These are phyloP conservation scores for Candida glucosophila DNA, from an alignment of 1,139 yeast species.

Conservation along the genomic window DNA sequence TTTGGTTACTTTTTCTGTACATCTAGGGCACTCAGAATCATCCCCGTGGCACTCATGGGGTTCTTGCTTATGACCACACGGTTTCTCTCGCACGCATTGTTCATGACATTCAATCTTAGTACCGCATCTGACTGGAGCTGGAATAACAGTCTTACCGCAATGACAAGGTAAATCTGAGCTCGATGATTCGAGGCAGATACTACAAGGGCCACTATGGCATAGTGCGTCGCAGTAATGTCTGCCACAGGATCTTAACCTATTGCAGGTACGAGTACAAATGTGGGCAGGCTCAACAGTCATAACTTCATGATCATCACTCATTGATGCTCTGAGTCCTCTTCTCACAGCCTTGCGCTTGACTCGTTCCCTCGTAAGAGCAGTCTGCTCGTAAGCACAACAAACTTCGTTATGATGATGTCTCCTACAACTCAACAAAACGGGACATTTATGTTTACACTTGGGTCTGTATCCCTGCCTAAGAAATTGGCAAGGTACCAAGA, in stretches of 20 bases:
- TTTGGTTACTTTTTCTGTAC: constrained; percentile 60
- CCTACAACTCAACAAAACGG: constrained; percentile 69
- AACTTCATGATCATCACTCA: constrained; percentile 33
- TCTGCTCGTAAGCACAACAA: constrained; percentile 65
- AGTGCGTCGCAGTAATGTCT: constrained; percentile 62
- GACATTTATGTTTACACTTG: constrained; percentile 66
- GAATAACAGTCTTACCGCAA: constrained; percentile 74
- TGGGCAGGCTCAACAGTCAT: constrained; percentile 69
- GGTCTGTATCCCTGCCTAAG: constrained; percentile 44
- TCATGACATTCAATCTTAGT: constrained; percentile 60
- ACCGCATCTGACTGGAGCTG: constrained; percentile 90
- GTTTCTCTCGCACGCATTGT: constrained; percentile 53
- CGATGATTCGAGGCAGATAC: constrained; percentile 76
- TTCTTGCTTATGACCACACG: constrained; percentile 73
- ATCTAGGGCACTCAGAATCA: constrained; percentile 59
- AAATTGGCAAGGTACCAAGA: constrained; percentile 57
- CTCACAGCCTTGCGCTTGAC: constrained; percentile 41
- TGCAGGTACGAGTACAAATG: constrained; percentile 67
- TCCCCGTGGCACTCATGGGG: constrained; percentile 72
- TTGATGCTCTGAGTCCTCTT: constrained; percentile 28
- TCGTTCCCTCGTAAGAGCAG: constrained; percentile 57
- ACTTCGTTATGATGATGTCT: constrained; percentile 64
- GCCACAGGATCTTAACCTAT: constrained; percentile 61
- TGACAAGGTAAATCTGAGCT: constrained; percentile 75
- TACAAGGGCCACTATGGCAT: constrained; percentile 82